A percentile compares a stretch with the other conserved stretches of the same genome.
phyloP scores from a whole-genome alignment of 306 rosid genomes.

The Biancaea sappan region DNA sequence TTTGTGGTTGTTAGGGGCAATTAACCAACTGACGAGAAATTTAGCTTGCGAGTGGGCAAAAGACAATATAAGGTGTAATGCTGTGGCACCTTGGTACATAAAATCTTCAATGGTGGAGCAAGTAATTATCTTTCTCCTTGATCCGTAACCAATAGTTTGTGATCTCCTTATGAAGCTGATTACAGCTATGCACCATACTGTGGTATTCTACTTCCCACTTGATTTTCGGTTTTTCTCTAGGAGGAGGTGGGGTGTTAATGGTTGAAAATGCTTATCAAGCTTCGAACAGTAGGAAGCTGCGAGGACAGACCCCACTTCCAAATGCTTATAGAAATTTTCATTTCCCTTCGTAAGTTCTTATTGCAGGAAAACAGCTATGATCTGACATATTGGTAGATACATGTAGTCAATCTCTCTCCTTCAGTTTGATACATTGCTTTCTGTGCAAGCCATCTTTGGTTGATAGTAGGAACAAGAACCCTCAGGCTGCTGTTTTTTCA shows the following conservation, averaged over 20 bases:
- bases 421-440: background rate
- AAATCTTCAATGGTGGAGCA: conserved; percentile 74
- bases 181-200: conserved; percentile 3
- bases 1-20: conserved; percentile 57
- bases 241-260: background rate
- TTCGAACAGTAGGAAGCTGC: conserved; percentile 6
- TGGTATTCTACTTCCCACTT: background rate
- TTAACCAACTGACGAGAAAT: conserved; percentile 70
- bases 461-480: background rate
- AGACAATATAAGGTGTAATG: conserved; percentile 75
- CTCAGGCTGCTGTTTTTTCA: background rate
- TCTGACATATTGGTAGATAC: background rate
- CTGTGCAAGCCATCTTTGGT: background rate
- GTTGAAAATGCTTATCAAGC: background rate
- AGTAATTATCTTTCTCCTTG: conserved; percentile 46
- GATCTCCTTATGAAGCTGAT: conserved; percentile 16
- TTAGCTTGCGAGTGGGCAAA: conserved; percentile 87
- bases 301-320: background rate
- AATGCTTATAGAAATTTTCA: background rate
- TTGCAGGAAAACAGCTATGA: background rate
- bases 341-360: conserved; percentile 14
- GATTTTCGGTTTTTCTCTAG: background rate
- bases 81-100: conserved; percentile 86
- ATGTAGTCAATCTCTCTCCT: conserved; percentile 6
- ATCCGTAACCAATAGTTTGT: conserved; percentile 22